These are phyloP conservation scores for Neurospora pannonica DNA, from an alignment of 495 filamentous ascomycete species.

Conservation along the genomic window DNA sequence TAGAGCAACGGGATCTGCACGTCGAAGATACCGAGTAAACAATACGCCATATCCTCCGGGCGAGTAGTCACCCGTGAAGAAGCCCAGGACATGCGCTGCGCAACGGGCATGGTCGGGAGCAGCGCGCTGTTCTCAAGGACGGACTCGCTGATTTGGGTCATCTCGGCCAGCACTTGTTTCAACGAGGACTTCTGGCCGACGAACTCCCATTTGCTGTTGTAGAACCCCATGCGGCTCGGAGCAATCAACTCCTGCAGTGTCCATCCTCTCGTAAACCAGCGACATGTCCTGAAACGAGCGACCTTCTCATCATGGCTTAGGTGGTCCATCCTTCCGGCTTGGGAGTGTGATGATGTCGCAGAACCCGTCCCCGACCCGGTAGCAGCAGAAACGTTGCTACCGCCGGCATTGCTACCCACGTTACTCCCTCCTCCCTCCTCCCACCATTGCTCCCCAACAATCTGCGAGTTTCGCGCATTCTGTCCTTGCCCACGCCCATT, in stretches of 20 bases:
- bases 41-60: constrained; percentile 18
- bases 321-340: neutral
- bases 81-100: constrained; percentile 18
- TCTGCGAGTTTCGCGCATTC: neutral
- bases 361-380: neutral
- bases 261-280: constrained; percentile 30
- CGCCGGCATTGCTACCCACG: neutral
- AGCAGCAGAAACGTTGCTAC: neutral
- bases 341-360: neutral
- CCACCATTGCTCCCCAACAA: neutral
- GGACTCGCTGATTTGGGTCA: constrained; percentile 6
- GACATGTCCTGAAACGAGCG: constrained; percentile 1
- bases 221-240: constrained; percentile 21
- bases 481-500: neutral
- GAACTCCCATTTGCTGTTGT: constrained; percentile 18
- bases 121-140: constrained; percentile 2
- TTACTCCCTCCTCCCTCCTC: neutral
- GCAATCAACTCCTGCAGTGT: constrained; percentile 35
- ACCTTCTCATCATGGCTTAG: neutral
- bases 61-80: constrained; percentile 9
- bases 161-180: neutral
- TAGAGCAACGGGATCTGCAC: constrained; percentile 13
- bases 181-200: constrained; percentile 8
- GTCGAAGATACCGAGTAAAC: constrained; percentile 20
- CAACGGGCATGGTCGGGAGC: constrained; percentile 4